Evolutionary conservation across 2,329 filamentous ascomycete species (phyloP).

Genomic region (Rhynchosporium graminicola): DNA sequence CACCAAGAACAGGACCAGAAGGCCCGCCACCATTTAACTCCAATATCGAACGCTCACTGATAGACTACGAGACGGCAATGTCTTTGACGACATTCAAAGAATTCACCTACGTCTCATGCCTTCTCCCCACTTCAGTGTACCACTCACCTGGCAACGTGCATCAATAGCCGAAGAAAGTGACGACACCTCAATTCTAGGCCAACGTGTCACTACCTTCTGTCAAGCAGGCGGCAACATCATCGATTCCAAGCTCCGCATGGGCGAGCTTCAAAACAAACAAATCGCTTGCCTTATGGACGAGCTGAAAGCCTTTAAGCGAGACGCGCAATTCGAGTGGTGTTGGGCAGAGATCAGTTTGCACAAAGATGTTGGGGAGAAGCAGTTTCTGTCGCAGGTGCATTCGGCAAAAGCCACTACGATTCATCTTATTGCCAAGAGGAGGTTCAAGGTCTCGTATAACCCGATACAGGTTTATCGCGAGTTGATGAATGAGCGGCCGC

Average conservation of each 20-base stretch:
- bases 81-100: conserved; percentile 31
- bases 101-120: conserved; percentile 29
- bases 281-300: conserved; percentile 32
- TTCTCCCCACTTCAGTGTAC: not conserved
- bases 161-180: conserved; percentile 25
- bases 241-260: conserved; percentile 26
- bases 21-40: no score
- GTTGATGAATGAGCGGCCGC: conserved; percentile 19
- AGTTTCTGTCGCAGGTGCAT: not conserved
- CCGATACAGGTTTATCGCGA: conserved; percentile 22
- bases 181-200: conserved; percentile 9
- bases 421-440: conserved; percentile 29
- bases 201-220: conserved; percentile 22
- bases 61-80: conserved; percentile 20
- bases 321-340: conserved; percentile 33
- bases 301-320: conserved; percentile 23
- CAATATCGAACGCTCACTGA: not conserved
- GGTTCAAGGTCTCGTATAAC: conserved; percentile 19
- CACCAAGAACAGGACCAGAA: not conserved
- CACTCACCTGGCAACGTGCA: conserved; percentile 23
- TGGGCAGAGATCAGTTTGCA: conserved; percentile 30
- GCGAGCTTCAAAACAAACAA: conserved; percentile 30
- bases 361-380: conserved; percentile 18
- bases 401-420: conserved; percentile 22
- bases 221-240: conserved; percentile 24